A percentile compares a stretch with the other conserved stretches of the same genome.
Evolutionary conservation across 495 filamentous ascomycete species (phyloP).

Genomic region (Penicillium egyptiacum): DNA sequence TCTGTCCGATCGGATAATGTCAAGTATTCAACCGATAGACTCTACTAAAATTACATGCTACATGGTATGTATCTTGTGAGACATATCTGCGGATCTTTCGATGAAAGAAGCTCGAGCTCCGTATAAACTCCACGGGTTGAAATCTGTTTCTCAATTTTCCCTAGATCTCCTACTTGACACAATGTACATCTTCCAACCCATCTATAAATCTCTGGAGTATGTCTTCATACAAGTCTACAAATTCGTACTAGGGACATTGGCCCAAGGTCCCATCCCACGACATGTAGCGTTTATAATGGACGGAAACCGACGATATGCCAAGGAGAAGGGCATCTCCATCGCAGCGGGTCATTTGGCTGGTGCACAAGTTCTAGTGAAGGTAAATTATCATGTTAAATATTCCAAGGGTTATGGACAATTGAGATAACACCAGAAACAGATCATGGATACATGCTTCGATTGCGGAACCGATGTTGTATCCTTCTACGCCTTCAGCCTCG

Average conservation of each 20-base stretch:
- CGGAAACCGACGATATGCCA: slow-evolving; percentile 78
- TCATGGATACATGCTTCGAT: not conserved
- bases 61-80: not conserved
- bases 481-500: not conserved
- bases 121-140: not conserved
- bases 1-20: not conserved
- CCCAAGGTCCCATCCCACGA: slow-evolving; percentile 72
- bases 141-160: not conserved
- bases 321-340: not conserved
- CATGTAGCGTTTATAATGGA: slow-evolving; percentile 93
- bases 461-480: not conserved
- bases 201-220: not conserved
- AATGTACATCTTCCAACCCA: not conserved
- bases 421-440: not conserved
- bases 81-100: not conserved
- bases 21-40: not conserved
- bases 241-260: not conserved
- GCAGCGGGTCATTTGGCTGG: not conserved
- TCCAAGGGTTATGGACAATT: not conserved
- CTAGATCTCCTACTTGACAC: not conserved
- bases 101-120: not conserved
- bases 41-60: not conserved
- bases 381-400: not conserved
- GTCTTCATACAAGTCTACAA: not conserved
- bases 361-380: not conserved